Base-by-base conservation (phyloP, 1,284 basidiomycete species). In the Somion occarium region DNA sequence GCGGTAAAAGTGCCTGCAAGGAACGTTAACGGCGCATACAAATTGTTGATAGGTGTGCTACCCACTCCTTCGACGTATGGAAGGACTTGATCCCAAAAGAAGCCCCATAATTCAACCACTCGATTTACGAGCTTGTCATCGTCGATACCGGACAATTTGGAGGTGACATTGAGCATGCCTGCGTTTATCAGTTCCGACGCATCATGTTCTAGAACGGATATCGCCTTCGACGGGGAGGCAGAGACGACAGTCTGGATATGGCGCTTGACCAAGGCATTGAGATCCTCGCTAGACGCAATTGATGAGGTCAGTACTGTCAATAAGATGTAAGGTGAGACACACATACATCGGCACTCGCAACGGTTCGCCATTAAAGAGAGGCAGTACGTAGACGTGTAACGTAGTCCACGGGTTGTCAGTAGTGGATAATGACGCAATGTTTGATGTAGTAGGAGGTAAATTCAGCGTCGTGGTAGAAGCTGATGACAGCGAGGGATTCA, bases 1-100 rank as follows among this genome's bases (percentile, higher is more conserved):
- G 66, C 1, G 88, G 89, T 11, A 91, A 71, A 9, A 91, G 73
- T 45, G 85, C 85, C 87, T 90, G 57, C 11, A 24, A 22, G 15
- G 13, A n/a, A 7, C 9, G 9, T 18, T 5, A 23, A 22, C 4
- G 24, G 22, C 42, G 30, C 39, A 5, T 34, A 24, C 19, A 24
- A 41, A 25, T 30, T 44, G 1, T 44, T 52, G 43, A 48, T 25
- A 24, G 1, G 38, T 38, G 19, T 38, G 52, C 15, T 23, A 74
- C 83, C 63, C 61, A 90, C 89, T 48, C 88, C 88, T 75, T 94
- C 91, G 38, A 93, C 73, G 64, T 93, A 95, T 1, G 94, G 93
- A 1, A 98, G 72, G 19, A 98, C 85, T 55, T 92, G 87, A 56
- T 91, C 88, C 85, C 93, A 97, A 72, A 97, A 98, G 73, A 96